phyloP scores from a whole-genome alignment of 148 eudicot genomes.

The Gaultheria prostrata region DNA sequence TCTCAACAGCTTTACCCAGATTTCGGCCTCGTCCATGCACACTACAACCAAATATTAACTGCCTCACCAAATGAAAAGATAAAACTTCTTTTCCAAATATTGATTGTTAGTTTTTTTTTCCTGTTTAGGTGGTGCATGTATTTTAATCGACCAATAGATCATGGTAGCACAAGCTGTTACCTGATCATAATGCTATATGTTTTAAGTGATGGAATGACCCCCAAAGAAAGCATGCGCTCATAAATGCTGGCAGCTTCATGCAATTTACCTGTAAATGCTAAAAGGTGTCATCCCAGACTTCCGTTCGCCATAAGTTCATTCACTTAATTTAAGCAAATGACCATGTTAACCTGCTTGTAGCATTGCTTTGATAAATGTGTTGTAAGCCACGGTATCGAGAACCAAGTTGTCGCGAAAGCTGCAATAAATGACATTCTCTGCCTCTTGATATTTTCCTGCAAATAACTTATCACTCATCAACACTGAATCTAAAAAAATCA shows the following conservation, averaged over 20 bases:
- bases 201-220: conserved; percentile 74
- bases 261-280: conserved; percentile 58
- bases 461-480: conserved; percentile 3
- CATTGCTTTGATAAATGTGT: conserved; percentile 86
- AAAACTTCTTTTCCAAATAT: neutral
- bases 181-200: conserved; percentile 88
- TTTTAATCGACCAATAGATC: conserved; percentile 11
- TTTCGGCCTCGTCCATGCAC: conserved; percentile 73
- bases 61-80: conserved; percentile 12
- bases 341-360: conserved; percentile 70
- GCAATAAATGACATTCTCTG: conserved; percentile 52
- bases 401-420: conserved; percentile 44
- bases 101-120: neutral
- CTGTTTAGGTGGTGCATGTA: neutral
- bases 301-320: neutral
- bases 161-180: conserved; percentile 28
- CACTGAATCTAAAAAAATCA: conserved; percentile 1
- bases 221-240: conserved; percentile 62
- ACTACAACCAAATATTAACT: conserved; percentile 39
- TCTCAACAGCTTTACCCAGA: conserved; percentile 67
- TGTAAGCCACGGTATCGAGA: conserved; percentile 86
- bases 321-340: conserved; percentile 6
- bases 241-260: conserved; percentile 56
- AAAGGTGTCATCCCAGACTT: conserved; percentile 8
- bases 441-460: conserved; percentile 64